Percentiles rank a stretch among this genome's conserved stretches.
Evolutionary conservation across 306 rosid genomes (phyloP).

Genomic region (Spatholobus suberectus): DNA sequence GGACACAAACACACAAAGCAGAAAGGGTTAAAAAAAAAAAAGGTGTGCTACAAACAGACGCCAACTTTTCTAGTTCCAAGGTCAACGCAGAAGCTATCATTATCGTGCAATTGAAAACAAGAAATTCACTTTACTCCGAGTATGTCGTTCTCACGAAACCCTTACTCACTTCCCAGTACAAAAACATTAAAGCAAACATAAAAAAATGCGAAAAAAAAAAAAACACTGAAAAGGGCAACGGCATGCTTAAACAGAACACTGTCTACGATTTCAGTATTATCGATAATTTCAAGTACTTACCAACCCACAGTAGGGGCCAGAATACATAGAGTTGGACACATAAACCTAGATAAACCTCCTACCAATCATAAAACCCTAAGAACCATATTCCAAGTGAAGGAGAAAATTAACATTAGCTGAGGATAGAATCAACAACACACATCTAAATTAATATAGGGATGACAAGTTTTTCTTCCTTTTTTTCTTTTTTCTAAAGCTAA

Average conservation of each 20-base stretch:
- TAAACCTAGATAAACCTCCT: conserved; percentile 20
- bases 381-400: neutral
- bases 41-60: conserved; percentile 33
- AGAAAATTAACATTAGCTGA: neutral
- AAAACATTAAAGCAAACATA: neutral
- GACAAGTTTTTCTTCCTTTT: too few relatives aligned
- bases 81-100: conserved; percentile 59
- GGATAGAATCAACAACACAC: neutral
- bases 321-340: conserved; percentile 2
- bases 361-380: conserved; percentile 38
- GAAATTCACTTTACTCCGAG: conserved; percentile 23
- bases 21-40: neutral
- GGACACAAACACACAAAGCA: neutral
- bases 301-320: neutral
- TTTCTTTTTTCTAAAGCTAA: neutral
- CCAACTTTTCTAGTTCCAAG: conserved; percentile 32
- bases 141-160: conserved; percentile 31
- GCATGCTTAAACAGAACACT: conserved; percentile 33
- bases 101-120: conserved; percentile 21
- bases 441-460: neutral
- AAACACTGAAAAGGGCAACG: neutral
- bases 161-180: neutral
- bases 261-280: conserved; percentile 4
- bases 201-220: neutral
- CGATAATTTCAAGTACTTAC: neutral